Evolutionary conservation across 2,329 filamentous ascomycete genomes (phyloP).

Genomic region (Sphaerulina vaccinii): DNA sequence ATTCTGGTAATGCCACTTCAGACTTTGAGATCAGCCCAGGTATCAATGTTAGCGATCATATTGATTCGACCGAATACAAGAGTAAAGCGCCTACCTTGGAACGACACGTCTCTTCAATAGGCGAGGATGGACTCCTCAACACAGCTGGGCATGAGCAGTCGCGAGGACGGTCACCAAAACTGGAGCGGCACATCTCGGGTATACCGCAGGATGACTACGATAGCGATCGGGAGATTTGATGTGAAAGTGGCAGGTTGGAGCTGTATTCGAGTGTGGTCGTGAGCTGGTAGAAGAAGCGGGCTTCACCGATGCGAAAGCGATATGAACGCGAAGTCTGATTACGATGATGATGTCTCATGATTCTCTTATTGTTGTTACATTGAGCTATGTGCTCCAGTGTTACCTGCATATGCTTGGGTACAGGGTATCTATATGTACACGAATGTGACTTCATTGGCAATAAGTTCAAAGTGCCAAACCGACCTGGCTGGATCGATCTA

Average conservation of each 20-base stretch:
- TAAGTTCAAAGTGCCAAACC: slow-evolving; percentile 22
- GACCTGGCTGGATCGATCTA: slow-evolving; percentile 18
- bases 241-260: neutral
- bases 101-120: slow-evolving; percentile 16
- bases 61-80: neutral
- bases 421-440: slow-evolving; percentile 18
- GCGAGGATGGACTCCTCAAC: slow-evolving; percentile 9
- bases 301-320: too few species aligned
- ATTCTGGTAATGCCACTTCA: slow-evolving; percentile 8
- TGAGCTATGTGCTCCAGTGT: neutral
- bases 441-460: neutral
- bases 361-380: too few species aligned
- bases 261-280: too few species aligned
- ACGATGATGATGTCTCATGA: too few species aligned
- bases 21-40: slow-evolving; percentile 16
- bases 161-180: slow-evolving; percentile 2
- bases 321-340: too few species aligned
- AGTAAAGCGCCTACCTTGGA: slow-evolving; percentile 11
- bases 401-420: slow-evolving; percentile 13
- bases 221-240: slow-evolving; percentile 13
- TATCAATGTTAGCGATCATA: slow-evolving; percentile 3
- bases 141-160: neutral
- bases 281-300: too few species aligned
- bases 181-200: slow-evolving; percentile 20
- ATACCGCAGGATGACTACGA: slow-evolving; percentile 23